Conservation (phyloP, 306 rosid species). For the Casuarina glauca region DNA sequence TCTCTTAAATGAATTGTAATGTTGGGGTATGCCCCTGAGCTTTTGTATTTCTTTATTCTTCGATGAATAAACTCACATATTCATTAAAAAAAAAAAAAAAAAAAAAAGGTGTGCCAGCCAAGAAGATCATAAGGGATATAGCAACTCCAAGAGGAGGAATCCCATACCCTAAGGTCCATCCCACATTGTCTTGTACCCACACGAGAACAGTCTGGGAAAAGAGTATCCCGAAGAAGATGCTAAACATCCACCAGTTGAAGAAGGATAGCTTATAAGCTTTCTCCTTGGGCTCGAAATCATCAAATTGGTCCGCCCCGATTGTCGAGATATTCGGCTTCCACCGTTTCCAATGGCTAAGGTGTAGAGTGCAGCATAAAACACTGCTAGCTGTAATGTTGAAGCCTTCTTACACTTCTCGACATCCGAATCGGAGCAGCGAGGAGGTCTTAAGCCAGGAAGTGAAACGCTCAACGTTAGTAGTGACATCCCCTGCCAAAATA, state of each 20-base stretch:
- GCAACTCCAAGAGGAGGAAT: constrained; percentile 82
- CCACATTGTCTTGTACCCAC: constrained; percentile 82
- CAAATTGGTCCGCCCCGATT: constrained; percentile 94
- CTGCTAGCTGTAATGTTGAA: constrained; percentile 61
- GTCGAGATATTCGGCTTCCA: constrained; percentile 93
- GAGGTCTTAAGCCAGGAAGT: constrained; percentile 62
- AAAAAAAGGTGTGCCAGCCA: not conserved
- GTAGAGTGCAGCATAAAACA: constrained; percentile 81
- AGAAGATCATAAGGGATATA: constrained; percentile 56
- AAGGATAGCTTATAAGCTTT: constrained; percentile 73
- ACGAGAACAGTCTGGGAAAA: constrained; percentile 82
- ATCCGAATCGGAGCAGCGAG: constrained; percentile 40
- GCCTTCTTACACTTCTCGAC: constrained; percentile 70
- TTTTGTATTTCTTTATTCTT: too few species aligned
- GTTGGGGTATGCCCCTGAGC: too few species aligned
- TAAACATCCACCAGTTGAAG: constrained; percentile 99
- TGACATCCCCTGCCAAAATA: constrained; percentile 65
- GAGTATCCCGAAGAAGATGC: constrained; percentile 79
- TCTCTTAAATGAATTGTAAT: too few species aligned
- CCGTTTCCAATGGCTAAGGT: constrained; percentile 87
- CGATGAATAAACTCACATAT: too few species aligned
- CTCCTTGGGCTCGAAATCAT: constrained; percentile 74
- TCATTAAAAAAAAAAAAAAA: too few species aligned
- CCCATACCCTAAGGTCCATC: constrained; percentile 88
- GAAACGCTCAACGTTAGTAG: constrained; percentile 67